These are phyloP conservation scores for Pachysolen tannophilus DNA, from an alignment of 805 yeast species.

Conservation along the genomic window DNA sequence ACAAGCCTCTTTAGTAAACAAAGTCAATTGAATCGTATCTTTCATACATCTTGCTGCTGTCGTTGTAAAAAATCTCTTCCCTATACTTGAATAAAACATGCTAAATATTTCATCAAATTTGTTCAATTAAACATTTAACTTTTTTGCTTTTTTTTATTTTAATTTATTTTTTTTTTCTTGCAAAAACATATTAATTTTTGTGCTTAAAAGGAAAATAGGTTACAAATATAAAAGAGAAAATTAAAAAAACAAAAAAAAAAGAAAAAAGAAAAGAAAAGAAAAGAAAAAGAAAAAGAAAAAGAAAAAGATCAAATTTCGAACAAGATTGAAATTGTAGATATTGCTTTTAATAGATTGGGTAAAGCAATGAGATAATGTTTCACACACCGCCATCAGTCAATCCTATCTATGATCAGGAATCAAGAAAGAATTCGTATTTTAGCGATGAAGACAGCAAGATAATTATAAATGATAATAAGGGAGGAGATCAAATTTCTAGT, in stretches of 20 bases:
- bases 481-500: background rate
- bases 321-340: no score
- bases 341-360: no score
- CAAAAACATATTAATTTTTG: background rate
- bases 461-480: background rate
- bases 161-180: background rate
- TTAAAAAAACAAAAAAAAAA: background rate
- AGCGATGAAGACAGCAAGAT: background rate
- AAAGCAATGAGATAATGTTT: slow-evolving; percentile 3
- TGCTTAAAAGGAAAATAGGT: background rate
- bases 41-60: no score
- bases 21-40: slow-evolving; percentile 30
- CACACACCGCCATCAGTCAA: slow-evolving; percentile 6
- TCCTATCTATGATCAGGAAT: slow-evolving; percentile 7
- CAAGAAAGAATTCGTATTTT: slow-evolving; percentile 6
- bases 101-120: no score
- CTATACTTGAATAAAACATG: no score
- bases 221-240: slow-evolving; percentile 1
- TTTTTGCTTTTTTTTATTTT: slow-evolving; percentile 1
- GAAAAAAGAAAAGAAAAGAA: background rate
- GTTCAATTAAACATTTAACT: no score
- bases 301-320: no score
- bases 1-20: slow-evolving; percentile 66
- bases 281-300: background rate
- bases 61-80: no score